Conservation (phyloP, 2,329 filamentous ascomycete genomes). For the Myriosclerotinia curreyana region DNA sequence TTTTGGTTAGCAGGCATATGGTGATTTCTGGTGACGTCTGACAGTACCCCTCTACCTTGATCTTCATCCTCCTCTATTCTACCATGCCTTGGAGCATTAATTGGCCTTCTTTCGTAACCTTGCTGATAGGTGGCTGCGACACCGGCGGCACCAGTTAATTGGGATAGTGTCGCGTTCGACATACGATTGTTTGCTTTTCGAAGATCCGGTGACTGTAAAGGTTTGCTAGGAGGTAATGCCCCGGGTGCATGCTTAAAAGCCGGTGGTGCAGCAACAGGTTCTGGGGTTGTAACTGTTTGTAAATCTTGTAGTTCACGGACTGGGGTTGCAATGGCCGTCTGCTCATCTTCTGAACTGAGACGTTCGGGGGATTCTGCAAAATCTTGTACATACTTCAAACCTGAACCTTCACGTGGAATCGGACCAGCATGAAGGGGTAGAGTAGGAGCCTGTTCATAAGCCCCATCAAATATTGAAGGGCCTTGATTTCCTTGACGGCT, state of each 20-base stretch:
- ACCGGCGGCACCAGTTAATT: slow-evolving; percentile 69
- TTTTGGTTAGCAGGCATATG: slow-evolving; percentile 39
- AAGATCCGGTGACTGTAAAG: slow-evolving; percentile 72
- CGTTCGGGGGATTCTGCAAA: slow-evolving; percentile 50
- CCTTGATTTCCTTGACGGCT: slow-evolving; percentile 32
- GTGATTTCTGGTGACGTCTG: slow-evolving; percentile 38
- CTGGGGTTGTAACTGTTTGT: slow-evolving; percentile 57
- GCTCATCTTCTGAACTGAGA: slow-evolving; percentile 57
- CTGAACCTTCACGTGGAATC: slow-evolving; percentile 32
- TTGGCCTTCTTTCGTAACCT: slow-evolving; percentile 32
- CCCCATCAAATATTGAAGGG: slow-evolving; percentile 32
- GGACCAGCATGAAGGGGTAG: slow-evolving; percentile 34
- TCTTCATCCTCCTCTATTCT: slow-evolving; percentile 38
- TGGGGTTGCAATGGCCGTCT: slow-evolving; percentile 41
- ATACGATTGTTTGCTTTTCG: slow-evolving; percentile 80
- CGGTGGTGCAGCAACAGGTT: slow-evolving; percentile 75
- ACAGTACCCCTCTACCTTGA: slow-evolving; percentile 43
- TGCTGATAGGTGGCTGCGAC: slow-evolving; percentile 45
- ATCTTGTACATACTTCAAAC: slow-evolving; percentile 45
- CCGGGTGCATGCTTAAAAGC: slow-evolving; percentile 74
- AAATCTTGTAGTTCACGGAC: slow-evolving; percentile 54
- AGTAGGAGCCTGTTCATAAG: slow-evolving; percentile 31
- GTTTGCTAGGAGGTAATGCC: slow-evolving; percentile 64
- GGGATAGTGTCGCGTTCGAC: slow-evolving; percentile 75
- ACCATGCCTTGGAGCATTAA: slow-evolving; percentile 26